Percentiles rank a stretch among this genome's conserved stretches.
These are phyloP conservation scores for Heimioporus retisporus DNA, from an alignment of 1,284 basidiomycete species.

Conservation along the genomic window DNA sequence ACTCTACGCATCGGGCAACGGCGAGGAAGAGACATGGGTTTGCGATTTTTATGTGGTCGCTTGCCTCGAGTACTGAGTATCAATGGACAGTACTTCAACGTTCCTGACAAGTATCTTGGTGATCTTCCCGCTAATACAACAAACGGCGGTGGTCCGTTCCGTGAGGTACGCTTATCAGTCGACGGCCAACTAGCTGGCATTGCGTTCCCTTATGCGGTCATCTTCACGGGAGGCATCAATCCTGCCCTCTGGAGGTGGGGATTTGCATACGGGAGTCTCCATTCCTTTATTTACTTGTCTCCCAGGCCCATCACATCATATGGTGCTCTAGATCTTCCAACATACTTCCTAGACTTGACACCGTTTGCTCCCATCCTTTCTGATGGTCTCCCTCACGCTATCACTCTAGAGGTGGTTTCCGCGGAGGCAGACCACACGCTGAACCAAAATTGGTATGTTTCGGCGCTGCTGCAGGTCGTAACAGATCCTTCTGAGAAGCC, in stretches of 20 bases:
- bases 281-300: not conserved
- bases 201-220: slow-evolving; percentile 26
- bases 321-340: not conserved
- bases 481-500: no score
- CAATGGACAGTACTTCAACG: slow-evolving; percentile 73
- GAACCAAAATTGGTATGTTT: slow-evolving; percentile 68
- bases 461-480: no score
- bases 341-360: slow-evolving; percentile 53
- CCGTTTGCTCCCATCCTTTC: not conserved
- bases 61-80: slow-evolving; percentile 1
- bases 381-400: slow-evolving; percentile 41
- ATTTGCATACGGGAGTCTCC: not conserved
- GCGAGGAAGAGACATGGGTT: slow-evolving; percentile 67
- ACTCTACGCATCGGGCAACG: slow-evolving; percentile 13
- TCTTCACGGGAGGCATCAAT: slow-evolving; percentile 38
- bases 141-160: slow-evolving; percentile 30
- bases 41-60: slow-evolving; percentile 17
- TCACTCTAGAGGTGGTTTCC: slow-evolving; percentile 63
- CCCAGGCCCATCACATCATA: not conserved
- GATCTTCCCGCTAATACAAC: slow-evolving; percentile 39
- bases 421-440: not conserved
- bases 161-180: not conserved
- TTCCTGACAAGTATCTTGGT: slow-evolving; percentile 67
- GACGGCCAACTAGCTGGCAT: not conserved
- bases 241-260: slow-evolving; percentile 45